Conservation (phyloP, 176 grass and related monocot species). For the Tuctoria greenei region DNA sequence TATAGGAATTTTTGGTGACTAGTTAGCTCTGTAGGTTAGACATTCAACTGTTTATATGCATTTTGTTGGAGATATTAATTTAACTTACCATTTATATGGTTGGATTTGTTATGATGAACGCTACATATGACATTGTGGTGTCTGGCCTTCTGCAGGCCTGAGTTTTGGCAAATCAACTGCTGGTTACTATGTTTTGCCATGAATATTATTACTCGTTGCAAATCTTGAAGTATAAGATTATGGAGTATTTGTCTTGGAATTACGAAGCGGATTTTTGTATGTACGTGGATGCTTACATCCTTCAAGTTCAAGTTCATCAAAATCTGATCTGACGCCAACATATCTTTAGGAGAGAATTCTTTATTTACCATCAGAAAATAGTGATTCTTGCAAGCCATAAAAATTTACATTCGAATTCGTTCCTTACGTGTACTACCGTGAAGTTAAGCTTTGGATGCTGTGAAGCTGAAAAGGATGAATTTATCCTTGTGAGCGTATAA, state of each 20-base stretch:
- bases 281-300: neutral
- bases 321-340: neutral
- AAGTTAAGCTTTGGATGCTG: too few species aligned
- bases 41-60: constrained; percentile 37
- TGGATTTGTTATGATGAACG: neutral
- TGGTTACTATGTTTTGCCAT: neutral
- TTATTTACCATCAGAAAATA: too few species aligned
- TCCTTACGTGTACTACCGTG: too few species aligned
- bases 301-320: neutral
- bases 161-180: neutral
- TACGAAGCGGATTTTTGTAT: neutral
- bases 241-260: neutral
- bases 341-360: too few species aligned
- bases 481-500: too few species aligned
- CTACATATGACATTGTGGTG: neutral
- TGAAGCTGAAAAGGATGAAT: too few species aligned
- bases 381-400: too few species aligned
- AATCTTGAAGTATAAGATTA: neutral
- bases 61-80: constrained; percentile 10
- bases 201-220: neutral
- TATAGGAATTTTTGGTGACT: constrained; percentile 42
- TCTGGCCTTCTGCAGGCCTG: neutral
- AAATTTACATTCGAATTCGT: too few species aligned
- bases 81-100: constrained; percentile 22
- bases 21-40: constrained; percentile 35